These are phyloP conservation scores for Heterobasidion irregulare DNA, from an alignment of 1,284 basidiomycete genomes.

Conservation along the genomic window DNA sequence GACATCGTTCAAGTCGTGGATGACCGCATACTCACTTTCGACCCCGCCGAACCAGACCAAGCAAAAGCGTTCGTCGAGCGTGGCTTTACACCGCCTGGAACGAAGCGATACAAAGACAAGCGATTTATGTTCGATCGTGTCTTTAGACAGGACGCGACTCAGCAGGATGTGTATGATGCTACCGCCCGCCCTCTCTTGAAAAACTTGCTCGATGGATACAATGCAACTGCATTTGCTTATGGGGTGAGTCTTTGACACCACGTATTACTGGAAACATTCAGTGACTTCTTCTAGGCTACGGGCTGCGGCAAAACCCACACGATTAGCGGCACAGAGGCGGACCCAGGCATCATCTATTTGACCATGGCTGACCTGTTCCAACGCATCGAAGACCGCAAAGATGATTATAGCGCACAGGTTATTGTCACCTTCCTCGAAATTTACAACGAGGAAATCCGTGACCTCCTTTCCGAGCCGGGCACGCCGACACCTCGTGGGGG, in stretches of 20 bases:
- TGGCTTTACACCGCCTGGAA: slow-evolving; percentile 76
- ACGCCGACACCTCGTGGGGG: slow-evolving; percentile 65
- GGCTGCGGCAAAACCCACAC: slow-evolving; percentile 98
- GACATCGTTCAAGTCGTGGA: slow-evolving; percentile 76
- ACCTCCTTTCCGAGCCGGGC: slow-evolving; percentile 77
- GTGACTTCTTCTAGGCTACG: slow-evolving; percentile 62
- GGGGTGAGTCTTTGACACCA: slow-evolving; percentile 54
- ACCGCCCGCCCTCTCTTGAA: slow-evolving; percentile 80
- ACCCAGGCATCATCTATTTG: slow-evolving; percentile 90
- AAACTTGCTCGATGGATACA: slow-evolving; percentile 87
- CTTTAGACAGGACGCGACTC: slow-evolving; percentile 71
- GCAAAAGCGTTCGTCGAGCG: slow-evolving; percentile 69
- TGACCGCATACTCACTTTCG: slow-evolving; percentile 89
- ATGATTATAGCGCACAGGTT: slow-evolving; percentile 79
- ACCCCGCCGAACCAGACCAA: slow-evolving; percentile 82
- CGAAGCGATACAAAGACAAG: slow-evolving; percentile 86
- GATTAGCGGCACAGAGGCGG: slow-evolving; percentile 81
- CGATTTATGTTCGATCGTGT: slow-evolving; percentile 95
- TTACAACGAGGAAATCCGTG: slow-evolving; percentile 97
- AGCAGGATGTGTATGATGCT: slow-evolving; percentile 80
- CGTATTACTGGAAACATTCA: background rate
- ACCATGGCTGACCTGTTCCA: slow-evolving; percentile 96
- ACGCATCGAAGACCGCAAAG: slow-evolving; percentile 76
- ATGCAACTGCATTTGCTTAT: slow-evolving; percentile 95
- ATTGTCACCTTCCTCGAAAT: slow-evolving; percentile 94